Evolutionary conservation across 768 basidiomycete genomes (phyloP).

Genomic region (Porpolomopsis calyptriformis): DNA sequence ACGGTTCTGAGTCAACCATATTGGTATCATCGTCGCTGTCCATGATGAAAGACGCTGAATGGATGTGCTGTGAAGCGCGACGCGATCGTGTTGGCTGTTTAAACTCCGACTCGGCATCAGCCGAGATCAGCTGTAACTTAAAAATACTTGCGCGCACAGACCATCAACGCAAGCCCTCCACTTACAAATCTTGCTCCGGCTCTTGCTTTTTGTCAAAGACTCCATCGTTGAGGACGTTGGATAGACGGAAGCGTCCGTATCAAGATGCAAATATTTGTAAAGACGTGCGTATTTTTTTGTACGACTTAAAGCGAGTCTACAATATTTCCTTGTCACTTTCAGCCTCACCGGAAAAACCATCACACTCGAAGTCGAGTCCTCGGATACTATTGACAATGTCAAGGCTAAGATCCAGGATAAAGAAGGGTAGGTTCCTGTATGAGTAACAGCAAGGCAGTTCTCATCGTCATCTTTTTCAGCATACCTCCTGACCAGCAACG

Average conservation of each 20-base stretch:
- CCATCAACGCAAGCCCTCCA: constrained; percentile 36
- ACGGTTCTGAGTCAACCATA: constrained; percentile 39
- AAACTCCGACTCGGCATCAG: too few species aligned
- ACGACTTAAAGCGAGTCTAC: background rate
- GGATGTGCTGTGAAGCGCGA: background rate
- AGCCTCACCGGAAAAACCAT: constrained; percentile 99
- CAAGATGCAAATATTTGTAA: constrained; percentile 97
- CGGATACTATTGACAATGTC: constrained; percentile 96
- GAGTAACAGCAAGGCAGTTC: background rate
- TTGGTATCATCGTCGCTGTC: constrained; percentile 46
- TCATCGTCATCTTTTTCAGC: constrained; percentile 26
- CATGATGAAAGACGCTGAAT: constrained; percentile 26
- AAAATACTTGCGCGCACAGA: too few species aligned
- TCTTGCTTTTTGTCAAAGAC: constrained; percentile 84
- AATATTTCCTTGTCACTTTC: constrained; percentile 8
- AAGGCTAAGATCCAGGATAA: constrained; percentile 97
- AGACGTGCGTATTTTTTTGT: constrained; percentile 52
- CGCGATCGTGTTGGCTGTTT: too few species aligned
- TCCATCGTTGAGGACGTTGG: constrained; percentile 86
- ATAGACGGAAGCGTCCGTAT: constrained; percentile 69
- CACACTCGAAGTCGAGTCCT: constrained; percentile 96
- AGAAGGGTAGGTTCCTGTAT: constrained; percentile 57
- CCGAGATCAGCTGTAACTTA: too few species aligned
- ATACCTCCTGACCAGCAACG: constrained; percentile 95
- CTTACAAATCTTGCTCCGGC: constrained; percentile 28